Evolutionary conservation across 768 basidiomycete species (phyloP).

Genomic region (Krasilnikovozyma curviuscula): DNA sequence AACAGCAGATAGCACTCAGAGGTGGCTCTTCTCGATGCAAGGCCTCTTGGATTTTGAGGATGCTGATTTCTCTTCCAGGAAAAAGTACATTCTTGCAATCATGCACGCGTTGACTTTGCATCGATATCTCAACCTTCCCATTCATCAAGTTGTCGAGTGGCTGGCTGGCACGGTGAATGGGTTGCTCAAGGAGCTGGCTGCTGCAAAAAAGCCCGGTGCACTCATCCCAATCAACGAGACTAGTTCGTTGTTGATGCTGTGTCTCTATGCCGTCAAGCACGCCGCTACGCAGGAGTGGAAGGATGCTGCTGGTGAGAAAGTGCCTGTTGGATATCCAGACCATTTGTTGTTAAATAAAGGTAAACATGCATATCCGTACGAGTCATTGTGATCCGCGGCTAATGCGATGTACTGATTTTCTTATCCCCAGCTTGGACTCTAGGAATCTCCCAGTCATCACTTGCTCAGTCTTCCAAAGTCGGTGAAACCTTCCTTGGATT

Average conservation of each 20-base stretch:
- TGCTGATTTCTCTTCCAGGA: slow-evolving; percentile 43
- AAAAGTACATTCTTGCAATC: slow-evolving; percentile 55
- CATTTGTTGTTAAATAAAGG: neutral
- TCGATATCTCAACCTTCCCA: slow-evolving; percentile 34
- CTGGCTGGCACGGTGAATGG: slow-evolving; percentile 39
- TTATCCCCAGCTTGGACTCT: slow-evolving; percentile 38
- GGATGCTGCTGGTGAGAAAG: neutral
- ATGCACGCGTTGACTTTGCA: slow-evolving; percentile 49
- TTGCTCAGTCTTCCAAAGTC: slow-evolving; percentile 33
- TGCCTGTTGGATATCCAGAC: neutral
- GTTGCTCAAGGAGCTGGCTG: slow-evolving; percentile 40
- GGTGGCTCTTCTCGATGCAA: slow-evolving; percentile 41
- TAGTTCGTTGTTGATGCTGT: slow-evolving; percentile 29
- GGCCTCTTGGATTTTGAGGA: slow-evolving; percentile 48
- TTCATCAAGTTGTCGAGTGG: slow-evolving; percentile 44
- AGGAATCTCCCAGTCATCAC: slow-evolving; percentile 32
- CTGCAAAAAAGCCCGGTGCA: slow-evolving; percentile 16
- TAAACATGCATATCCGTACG: neutral
- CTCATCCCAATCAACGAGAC: slow-evolving; percentile 4
- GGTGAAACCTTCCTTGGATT: slow-evolving; percentile 40
- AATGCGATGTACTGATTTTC: neutral
- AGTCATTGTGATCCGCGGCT: neutral
- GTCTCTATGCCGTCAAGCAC: slow-evolving; percentile 40
- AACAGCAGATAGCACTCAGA: slow-evolving; percentile 31
- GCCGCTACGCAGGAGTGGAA: neutral